phyloP scores from a whole-genome alignment of 163 green algal species.

The Trebouxiophyceae sp. region DNA sequence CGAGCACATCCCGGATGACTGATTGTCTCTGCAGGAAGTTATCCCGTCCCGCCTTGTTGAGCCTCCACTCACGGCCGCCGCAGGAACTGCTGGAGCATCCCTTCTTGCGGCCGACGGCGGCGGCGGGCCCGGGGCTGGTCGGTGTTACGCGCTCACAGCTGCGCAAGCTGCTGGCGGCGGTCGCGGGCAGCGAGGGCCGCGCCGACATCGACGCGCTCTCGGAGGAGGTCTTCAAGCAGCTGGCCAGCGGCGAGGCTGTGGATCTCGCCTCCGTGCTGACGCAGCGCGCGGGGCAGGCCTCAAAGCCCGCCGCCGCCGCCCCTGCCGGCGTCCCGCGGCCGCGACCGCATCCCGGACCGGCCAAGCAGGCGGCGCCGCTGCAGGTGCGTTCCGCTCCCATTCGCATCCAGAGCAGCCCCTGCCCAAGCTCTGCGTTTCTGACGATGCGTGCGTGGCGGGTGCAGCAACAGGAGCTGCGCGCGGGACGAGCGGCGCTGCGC shows the following conservation, averaged over 20 bases:
- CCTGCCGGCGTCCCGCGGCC: not conserved
- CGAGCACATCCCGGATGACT: too few relatives aligned
- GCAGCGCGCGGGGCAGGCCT: not conserved
- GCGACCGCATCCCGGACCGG: not conserved
- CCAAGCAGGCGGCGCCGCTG: too few relatives aligned
- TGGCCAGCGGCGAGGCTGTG: conserved; percentile 25
- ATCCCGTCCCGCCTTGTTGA: too few relatives aligned
- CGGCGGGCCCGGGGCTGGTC: conserved; percentile 5
- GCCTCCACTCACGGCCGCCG: not conserved
- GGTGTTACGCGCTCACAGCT: conserved; percentile 38
- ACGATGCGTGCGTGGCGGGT: too few relatives aligned
- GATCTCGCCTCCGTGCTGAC: conserved; percentile 6
- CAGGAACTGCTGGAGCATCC: conserved; percentile 81
- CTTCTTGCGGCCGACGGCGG: conserved; percentile 70
- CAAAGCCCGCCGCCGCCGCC: too few relatives aligned
- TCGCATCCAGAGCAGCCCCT: too few relatives aligned
- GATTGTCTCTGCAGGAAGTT: too few relatives aligned
- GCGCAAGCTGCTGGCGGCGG: conserved; percentile 44
- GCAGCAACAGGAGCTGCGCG: too few relatives aligned
- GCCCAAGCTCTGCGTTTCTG: too few relatives aligned
- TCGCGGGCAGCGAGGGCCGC: not conserved
- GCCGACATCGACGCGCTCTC: conserved; percentile 50
- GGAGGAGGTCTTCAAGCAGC: conserved; percentile 59
- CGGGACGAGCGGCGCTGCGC: too few relatives aligned
- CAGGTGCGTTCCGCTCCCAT: too few relatives aligned